phyloP scores from a whole-genome alignment of 2,329 filamentous ascomycete species.

The Coccinonectria pachysandricola region DNA sequence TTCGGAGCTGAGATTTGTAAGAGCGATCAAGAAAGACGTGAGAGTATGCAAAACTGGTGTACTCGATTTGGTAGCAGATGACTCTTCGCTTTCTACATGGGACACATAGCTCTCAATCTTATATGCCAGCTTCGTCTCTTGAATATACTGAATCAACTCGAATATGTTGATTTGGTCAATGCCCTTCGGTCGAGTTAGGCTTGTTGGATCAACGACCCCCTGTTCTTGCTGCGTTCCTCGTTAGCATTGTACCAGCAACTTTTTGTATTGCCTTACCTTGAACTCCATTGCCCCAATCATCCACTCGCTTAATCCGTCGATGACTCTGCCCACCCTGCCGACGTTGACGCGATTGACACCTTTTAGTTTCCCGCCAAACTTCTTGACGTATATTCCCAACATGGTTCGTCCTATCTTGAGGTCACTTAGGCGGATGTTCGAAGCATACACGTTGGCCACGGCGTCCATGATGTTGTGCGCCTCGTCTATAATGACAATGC shows the following conservation, averaged over 20 bases:
- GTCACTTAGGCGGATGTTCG: constrained; percentile 63
- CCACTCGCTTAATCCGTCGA: constrained; percentile 67
- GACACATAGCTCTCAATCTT: constrained; percentile 86
- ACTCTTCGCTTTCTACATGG: constrained; percentile 43
- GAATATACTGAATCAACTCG: constrained; percentile 77
- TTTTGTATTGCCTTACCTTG: constrained; percentile 37
- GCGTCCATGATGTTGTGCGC: constrained; percentile 97
- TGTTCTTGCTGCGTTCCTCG: constrained; percentile 34
- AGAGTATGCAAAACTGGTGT: constrained; percentile 46
- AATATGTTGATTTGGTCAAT: constrained; percentile 93
- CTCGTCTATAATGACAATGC: constrained; percentile 93
- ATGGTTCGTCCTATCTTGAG: constrained; percentile 63
- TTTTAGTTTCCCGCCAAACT: constrained; percentile 79
- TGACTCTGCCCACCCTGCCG: constrained; percentile 72
- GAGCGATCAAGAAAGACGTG: constrained; percentile 58
- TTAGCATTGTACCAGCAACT: no score
- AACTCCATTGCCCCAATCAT: constrained; percentile 43
- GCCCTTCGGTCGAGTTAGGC: constrained; percentile 70
- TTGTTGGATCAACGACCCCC: constrained; percentile 59
- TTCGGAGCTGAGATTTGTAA: constrained; percentile 76
- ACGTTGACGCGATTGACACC: constrained; percentile 88
- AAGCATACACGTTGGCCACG: constrained; percentile 76
- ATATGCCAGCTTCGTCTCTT: constrained; percentile 83
- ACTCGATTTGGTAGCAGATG: constrained; percentile 15
- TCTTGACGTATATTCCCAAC: constrained; percentile 71